Percentiles rank a stretch among this genome's conserved stretches.
phyloP scores from a whole-genome alignment of 2,329 filamentous ascomycete species.

The Exophiala viscosa region DNA sequence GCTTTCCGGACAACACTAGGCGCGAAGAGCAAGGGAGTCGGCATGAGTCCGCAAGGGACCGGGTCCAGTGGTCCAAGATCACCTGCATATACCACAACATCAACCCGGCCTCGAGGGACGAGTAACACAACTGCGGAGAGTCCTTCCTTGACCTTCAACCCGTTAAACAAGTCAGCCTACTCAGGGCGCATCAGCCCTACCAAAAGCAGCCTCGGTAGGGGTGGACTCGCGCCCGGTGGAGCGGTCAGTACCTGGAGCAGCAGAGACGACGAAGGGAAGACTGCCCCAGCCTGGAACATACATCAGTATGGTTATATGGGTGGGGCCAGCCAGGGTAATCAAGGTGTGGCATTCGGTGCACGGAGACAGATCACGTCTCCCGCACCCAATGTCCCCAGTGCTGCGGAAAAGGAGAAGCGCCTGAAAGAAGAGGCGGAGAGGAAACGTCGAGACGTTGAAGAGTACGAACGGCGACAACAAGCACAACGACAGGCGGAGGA shows the following conservation, averaged over 20 bases:
- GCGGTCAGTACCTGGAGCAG: slow-evolving; percentile 85
- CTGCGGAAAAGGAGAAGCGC: slow-evolving; percentile 78
- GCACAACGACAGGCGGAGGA: slow-evolving; percentile 51
- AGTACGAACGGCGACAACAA: slow-evolving; percentile 48
- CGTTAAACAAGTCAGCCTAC: slow-evolving; percentile 41
- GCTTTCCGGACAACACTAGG: slow-evolving; percentile 75
- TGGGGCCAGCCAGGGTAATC: slow-evolving; percentile 90
- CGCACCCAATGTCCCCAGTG: slow-evolving; percentile 70
- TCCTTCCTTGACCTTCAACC: slow-evolving; percentile 40
- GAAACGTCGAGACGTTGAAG: slow-evolving; percentile 53
- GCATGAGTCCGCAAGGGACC: slow-evolving; percentile 64
- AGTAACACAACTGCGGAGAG: slow-evolving; percentile 55
- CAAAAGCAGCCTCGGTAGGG: slow-evolving; percentile 39
- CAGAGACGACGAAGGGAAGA: slow-evolving; percentile 72
- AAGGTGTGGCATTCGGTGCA: slow-evolving; percentile 88
- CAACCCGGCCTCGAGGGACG: slow-evolving; percentile 36
- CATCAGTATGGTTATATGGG: slow-evolving; percentile 98
- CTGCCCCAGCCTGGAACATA: slow-evolving; percentile 94
- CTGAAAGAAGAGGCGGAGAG: slow-evolving; percentile 55
- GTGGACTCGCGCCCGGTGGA: slow-evolving; percentile 42
- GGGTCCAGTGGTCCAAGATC: slow-evolving; percentile 51
- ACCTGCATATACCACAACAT: slow-evolving; percentile 48
- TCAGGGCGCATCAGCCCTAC: slow-evolving; percentile 59
- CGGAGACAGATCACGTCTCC: slow-evolving; percentile 88
- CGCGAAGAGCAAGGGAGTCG: slow-evolving; percentile 57